These are phyloP conservation scores for Suillus occidentalis DNA, from an alignment of 768 basidiomycete genomes.

Conservation along the genomic window DNA sequence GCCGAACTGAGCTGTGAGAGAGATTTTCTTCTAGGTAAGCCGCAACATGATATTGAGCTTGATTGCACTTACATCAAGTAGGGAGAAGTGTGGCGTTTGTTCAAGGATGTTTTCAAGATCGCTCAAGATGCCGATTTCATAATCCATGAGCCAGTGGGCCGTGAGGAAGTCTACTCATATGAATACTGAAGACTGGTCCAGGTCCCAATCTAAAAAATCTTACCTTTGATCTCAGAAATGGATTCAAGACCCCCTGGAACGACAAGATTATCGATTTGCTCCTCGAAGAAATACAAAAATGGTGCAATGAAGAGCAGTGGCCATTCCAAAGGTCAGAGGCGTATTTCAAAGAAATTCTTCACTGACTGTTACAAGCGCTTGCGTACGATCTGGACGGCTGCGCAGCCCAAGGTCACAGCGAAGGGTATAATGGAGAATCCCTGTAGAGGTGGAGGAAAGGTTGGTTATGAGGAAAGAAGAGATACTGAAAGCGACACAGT, in stretches of 20 bases:
- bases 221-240: conserved; percentile 2
- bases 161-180: conserved; percentile 8
- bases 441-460: background rate
- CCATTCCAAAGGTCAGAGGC: background rate
- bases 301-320: background rate
- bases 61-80: background rate
- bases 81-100: background rate
- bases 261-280: background rate
- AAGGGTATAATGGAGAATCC: conserved; percentile 3
- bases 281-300: conserved; percentile 2
- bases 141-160: background rate
- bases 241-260: background rate
- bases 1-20: conserved; percentile 1
- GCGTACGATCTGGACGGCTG: conserved; percentile 1
- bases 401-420: conserved; percentile 3
- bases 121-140: conserved; percentile 12
- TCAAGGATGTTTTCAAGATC: conserved; percentile 13
- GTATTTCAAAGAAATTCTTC: background rate
- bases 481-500: background rate
- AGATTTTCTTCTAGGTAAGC: conserved; percentile 12
- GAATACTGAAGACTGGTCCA: conserved; percentile 12
- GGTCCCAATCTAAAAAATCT: conserved; percentile 1
- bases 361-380: conserved; percentile 9
- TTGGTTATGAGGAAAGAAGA: background rate
- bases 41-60: background rate